Evolutionary conservation across 176 grass and related monocot genomes (phyloP).

Genomic region (Leersia perrieri): DNA sequence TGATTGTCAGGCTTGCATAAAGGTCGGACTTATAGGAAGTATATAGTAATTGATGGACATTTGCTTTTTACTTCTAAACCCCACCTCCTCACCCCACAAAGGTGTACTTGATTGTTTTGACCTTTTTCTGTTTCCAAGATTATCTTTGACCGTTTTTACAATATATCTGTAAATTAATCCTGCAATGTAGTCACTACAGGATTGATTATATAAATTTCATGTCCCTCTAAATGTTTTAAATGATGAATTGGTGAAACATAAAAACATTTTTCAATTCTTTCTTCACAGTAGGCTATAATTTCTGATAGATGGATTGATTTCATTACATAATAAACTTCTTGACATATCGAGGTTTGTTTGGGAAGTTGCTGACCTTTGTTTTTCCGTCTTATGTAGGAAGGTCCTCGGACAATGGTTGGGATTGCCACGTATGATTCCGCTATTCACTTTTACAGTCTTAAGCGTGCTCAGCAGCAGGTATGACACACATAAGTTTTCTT

Average conservation of each 20-base stretch:
- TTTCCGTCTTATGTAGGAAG: constrained; percentile 59
- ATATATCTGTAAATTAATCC: not conserved
- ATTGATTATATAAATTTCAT: not conserved
- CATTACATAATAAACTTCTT: not conserved
- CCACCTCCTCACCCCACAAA: not conserved
- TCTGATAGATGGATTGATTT: not conserved
- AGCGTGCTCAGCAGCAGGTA: constrained; percentile 81
- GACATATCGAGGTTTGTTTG: not conserved
- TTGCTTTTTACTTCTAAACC: not conserved
- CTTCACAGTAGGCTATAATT: not conserved
- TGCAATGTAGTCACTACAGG: too few species aligned
- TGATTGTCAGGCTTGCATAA: not conserved
- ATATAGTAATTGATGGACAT: not conserved
- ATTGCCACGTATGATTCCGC: constrained; percentile 84
- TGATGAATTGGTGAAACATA: not conserved
- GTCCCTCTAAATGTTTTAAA: not conserved
- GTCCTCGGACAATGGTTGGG: constrained; percentile 76
- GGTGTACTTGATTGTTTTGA: not conserved
- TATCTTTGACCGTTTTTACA: not conserved
- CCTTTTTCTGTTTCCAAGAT: not conserved
- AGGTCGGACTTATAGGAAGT: not conserved
- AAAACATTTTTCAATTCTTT: not conserved
- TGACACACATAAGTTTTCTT: not conserved
- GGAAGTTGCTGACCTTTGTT: not conserved
- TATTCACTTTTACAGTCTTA: constrained; percentile 93